These are phyloP conservation scores for Calcarisporium arbuscula DNA, from an alignment of 2,329 filamentous ascomycete species.

Conservation along the genomic window DNA sequence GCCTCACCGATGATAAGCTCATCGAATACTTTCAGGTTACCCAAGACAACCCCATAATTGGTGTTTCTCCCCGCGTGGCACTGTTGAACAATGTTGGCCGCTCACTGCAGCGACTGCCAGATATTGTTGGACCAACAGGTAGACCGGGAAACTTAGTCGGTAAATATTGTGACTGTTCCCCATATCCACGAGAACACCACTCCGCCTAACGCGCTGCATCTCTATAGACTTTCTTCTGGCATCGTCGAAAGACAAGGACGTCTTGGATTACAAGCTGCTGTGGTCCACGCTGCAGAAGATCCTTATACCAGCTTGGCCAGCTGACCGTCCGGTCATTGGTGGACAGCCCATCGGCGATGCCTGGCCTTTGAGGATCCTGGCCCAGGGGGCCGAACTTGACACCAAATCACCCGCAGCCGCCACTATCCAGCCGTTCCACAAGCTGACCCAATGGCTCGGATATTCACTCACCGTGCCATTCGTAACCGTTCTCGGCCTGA, in stretches of 20 bases:
- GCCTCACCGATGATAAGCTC: constrained; percentile 26
- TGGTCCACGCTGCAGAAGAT: constrained; percentile 37
- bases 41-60: constrained; percentile 36
- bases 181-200: no score
- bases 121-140: constrained; percentile 34
- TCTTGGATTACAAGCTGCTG: constrained; percentile 32
- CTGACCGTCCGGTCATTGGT: constrained; percentile 42
- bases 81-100: constrained; percentile 35
- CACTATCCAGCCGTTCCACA: constrained; percentile 48
- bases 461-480: constrained; percentile 67
- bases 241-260: constrained; percentile 15
- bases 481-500: constrained; percentile 41
- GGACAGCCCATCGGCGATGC: constrained; percentile 42
- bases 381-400: constrained; percentile 2
- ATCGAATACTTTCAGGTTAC: constrained; percentile 37
- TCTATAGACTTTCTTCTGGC: constrained; percentile 32
- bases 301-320: constrained; percentile 43
- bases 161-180: constrained; percentile 17
- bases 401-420: constrained; percentile 1
- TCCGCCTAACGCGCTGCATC: background rate
- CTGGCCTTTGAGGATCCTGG: constrained; percentile 35
- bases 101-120: constrained; percentile 29
- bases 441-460: constrained; percentile 65
- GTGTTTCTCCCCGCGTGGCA: constrained; percentile 33
- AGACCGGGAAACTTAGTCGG: constrained; percentile 43